Base-by-base conservation (phyloP, 495 filamentous ascomycete species). In the Lasiosphaeria miniovina region DNA sequence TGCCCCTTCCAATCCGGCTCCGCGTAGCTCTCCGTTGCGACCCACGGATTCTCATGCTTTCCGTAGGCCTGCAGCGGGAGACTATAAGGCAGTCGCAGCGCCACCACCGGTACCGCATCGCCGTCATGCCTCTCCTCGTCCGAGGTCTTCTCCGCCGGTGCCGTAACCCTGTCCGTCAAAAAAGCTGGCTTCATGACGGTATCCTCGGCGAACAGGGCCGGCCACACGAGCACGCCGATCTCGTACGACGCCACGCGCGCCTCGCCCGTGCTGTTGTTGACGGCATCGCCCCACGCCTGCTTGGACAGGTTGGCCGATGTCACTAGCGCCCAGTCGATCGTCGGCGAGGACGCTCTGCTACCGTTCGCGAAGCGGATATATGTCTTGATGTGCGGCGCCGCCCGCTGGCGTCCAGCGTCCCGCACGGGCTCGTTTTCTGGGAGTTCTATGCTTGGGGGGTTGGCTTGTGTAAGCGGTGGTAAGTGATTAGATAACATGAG, bases 341-440 rank as follows among this genome's bases (percentile, higher is more conserved):
- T 48, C 36, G 51, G 32, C 36, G 34, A 10, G 14, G 32, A 4
- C 36, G 36, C n/a, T 24, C 36, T 71, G 61, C 78, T 75, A 2
- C 60, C 65, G 55, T 84, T 74, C 9, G 77, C 67, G 66, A 87
- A 95, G 4, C 90, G 84, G 50, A 93, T 85, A 60, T 94, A 96
- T 0, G 91, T 96, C 70, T 96, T 96, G 63, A 96, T 89, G 67
- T 96, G 92, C 0, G 92, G 92, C 4, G 92, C 91, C 4, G 91
- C 91, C n/a, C 84, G 80, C n/a, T 84, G 78, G 49, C 92, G 80
- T 10, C 87, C 84, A 45, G 82, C 76, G 14, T 77, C 74, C 35
- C 62, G 63, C 2, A 64, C 9, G 4, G 45, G 3, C 0, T 35
- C 45, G 5, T 46, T 46, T 5, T 9, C 43, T 11, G 5, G 12